Base-by-base conservation (phyloP, 2,329 filamentous ascomycete species). In the Sphaceloma murrayae region DNA sequence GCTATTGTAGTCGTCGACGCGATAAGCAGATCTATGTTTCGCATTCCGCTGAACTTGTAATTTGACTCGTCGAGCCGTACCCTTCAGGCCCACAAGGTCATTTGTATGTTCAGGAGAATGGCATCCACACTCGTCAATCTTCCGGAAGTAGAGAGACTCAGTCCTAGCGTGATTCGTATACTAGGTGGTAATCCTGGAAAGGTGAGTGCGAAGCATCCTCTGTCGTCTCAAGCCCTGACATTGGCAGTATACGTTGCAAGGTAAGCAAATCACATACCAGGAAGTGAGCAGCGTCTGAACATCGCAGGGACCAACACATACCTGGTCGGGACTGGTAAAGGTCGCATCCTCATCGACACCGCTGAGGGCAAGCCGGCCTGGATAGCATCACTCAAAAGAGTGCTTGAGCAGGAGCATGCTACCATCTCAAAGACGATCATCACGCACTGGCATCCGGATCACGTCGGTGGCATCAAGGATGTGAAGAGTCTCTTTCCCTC, bases 361-460 rank as follows among this genome's bases (percentile, higher is more conserved):
- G 91, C 84, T 38, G 82, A 94, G 62, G 91, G 89, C 34, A 75
- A 70, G 47, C 75, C 79, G 2, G 70, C 74, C 24, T 98, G 89
- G 89, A 70, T 77, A 31, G 62, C 70, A 0, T 73, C 75, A 0
- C 64, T 98, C 26, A 73, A 75, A 51, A 64, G 69, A 3, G 75
- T 80, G 0, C 70, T 96, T 2, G 61, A 68, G 5, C 65, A 76
- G 17, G 84, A 94, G 59, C 72, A 78, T 17, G 81, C 82, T 14
- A 74, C 69, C 0, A 68, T 96, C 17, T 69, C 76, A n/a, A 67
- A 71, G 13, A 78, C 80, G 0, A 69, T 98, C 16, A 69, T 98
- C 38, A 93, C 88, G 0, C 91, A 98, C 62, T 94, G 88, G 86
- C 91, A 98, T 58, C 74, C 68, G 31, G 91, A 98, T 58, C 91